phyloP scores from a whole-genome alignment of 83 land plant species.

The Thuja plicata region DNA sequence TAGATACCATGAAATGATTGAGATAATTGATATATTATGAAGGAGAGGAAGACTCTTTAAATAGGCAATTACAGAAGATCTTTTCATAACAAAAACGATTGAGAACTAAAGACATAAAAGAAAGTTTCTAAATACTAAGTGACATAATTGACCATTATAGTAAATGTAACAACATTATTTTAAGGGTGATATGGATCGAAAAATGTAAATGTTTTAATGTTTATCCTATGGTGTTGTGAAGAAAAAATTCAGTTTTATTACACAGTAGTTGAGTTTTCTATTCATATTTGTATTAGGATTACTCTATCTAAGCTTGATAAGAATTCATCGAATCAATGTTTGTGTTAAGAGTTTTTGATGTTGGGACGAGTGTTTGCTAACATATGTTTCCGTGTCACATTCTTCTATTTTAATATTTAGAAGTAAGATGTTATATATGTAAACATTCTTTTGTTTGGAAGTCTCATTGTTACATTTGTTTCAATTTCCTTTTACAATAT shows the following conservation, averaged over 20 bases:
- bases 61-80: too few species aligned
- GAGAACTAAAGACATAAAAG: too few species aligned
- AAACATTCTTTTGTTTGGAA: not conserved
- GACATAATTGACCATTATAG: too few species aligned
- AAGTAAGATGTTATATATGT: not conserved
- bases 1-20: too few species aligned
- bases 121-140: too few species aligned
- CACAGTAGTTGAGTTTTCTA: not conserved
- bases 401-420: not conserved
- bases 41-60: too few species aligned
- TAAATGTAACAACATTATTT: too few species aligned
- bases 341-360: not conserved
- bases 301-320: not conserved
- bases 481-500: not conserved
- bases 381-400: not conserved
- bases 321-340: not conserved
- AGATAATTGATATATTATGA: too few species aligned
- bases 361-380: not conserved
- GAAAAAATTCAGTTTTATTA: not conserved
- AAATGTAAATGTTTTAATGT: not conserved
- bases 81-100: too few species aligned
- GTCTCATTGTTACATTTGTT: not conserved
- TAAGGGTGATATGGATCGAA: not conserved
- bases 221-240: not conserved
- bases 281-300: not conserved